These are phyloP conservation scores for Mortierella alpina DNA, from an alignment of 192 early-diverging fungal species.

Conservation along the genomic window DNA sequence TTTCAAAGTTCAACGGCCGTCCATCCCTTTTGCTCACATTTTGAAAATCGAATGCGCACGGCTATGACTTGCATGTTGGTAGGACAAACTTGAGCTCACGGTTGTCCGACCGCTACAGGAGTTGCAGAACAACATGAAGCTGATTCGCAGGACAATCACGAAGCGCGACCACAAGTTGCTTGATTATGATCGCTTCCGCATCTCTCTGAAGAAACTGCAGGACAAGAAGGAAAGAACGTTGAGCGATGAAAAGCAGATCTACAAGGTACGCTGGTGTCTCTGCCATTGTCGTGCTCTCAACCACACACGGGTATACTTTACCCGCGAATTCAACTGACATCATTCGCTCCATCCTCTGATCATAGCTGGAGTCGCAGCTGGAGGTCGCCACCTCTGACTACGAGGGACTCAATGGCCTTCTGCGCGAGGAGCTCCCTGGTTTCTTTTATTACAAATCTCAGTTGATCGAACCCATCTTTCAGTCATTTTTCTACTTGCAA, in stretches of 20 bases:
- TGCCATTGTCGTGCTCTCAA: background rate
- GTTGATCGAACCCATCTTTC: conserved; percentile 91
- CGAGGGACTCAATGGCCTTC: conserved; percentile 81
- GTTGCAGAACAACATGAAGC: conserved; percentile 76
- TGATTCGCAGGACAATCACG: conserved; percentile 84
- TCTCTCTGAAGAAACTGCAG: conserved; percentile 78
- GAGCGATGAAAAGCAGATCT: conserved; percentile 73
- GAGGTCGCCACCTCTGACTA: conserved; percentile 88
- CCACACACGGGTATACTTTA: too few species aligned
- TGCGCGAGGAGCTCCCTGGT: conserved; percentile 83
- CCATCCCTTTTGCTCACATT: background rate
- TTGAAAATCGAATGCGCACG: background rate
- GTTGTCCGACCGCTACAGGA: conserved; percentile 87
- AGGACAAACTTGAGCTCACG: conserved; percentile 77
- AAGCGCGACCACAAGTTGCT: conserved; percentile 93
- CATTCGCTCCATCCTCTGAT: background rate
- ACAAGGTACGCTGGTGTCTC: conserved; percentile 56
- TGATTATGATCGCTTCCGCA: conserved; percentile 90
- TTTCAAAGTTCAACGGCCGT: background rate
- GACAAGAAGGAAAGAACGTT: conserved; percentile 71
- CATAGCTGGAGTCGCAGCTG: conserved; percentile 73
- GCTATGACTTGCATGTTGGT: background rate
- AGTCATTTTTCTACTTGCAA: conserved; percentile 87
- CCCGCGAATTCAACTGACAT: background rate
- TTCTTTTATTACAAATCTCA: conserved; percentile 78